phyloP scores from a whole-genome alignment of 2,329 filamentous ascomycete genomes.

The Monilinia fructicola region DNA sequence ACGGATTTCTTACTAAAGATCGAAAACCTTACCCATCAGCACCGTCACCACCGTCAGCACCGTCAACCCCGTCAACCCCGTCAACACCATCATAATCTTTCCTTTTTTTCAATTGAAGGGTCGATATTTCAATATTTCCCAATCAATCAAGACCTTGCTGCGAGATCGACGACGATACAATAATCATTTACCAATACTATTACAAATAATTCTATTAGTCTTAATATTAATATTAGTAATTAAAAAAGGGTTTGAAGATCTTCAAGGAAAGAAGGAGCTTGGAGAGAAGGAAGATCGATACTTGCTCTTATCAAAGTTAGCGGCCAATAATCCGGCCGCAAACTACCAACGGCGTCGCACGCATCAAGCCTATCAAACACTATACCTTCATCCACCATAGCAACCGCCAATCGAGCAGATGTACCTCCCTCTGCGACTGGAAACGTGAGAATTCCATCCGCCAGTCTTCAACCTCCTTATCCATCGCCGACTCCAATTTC shows the following conservation, averaged over 20 bases:
- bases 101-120: conserved; percentile 15
- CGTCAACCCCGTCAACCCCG: too few relatives aligned
- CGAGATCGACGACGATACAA: not conserved
- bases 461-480: conserved; percentile 38
- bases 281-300: not conserved
- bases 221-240: not conserved
- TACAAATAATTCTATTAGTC: not conserved
- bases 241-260: not conserved
- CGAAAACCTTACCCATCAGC: not conserved
- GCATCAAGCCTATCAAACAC: conserved; percentile 30
- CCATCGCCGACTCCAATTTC: conserved; percentile 28
- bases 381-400: conserved; percentile 31
- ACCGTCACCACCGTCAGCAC: too few relatives aligned
- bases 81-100: too few relatives aligned
- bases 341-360: conserved; percentile 38
- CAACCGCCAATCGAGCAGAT: conserved; percentile 22
- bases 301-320: conserved; percentile 14
- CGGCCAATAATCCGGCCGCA: conserved; percentile 26
- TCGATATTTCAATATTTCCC: conserved; percentile 6
- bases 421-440: conserved; percentile 28
- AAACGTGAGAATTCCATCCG: conserved; percentile 37
- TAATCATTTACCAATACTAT: not conserved
- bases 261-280: not conserved
- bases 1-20: conserved; percentile 2
- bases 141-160: not conserved